Percentiles rank a stretch among this genome's conserved stretches.
These are phyloP conservation scores for Hemisphaericaspora nanyangensis DNA, from an alignment of 805 yeast genomes.

Conservation along the genomic window DNA sequence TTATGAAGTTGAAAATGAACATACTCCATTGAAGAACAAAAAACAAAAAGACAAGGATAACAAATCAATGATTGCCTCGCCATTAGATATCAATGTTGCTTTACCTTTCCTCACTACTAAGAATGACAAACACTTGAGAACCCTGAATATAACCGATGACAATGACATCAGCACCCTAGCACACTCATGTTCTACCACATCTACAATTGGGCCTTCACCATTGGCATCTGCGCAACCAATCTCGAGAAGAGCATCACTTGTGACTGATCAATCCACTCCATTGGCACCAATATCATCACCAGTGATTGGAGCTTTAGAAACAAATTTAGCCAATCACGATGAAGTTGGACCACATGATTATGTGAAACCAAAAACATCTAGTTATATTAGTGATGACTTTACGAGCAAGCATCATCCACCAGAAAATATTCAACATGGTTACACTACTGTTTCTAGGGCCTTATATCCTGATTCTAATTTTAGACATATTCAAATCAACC, in stretches of 20 bases:
- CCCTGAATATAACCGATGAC: constrained; percentile 14
- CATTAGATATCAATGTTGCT: constrained; percentile 41
- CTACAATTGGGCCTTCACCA: constrained; percentile 9
- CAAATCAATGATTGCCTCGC: constrained; percentile 36
- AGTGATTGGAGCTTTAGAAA: constrained; percentile 36
- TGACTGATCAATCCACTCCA: constrained; percentile 8
- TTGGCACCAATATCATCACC: constrained; percentile 15
- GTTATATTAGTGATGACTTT: constrained; percentile 26
- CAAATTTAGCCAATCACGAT: constrained; percentile 30
- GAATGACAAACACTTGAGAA: constrained; percentile 27
- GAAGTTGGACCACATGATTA: constrained; percentile 10
- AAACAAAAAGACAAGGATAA: constrained; percentile 1
- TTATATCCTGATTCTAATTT: constrained; percentile 64
- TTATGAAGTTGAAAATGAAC: constrained; percentile 31
- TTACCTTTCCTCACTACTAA: constrained; percentile 41
- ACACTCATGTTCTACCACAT: too few relatives aligned
- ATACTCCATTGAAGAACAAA: neutral
- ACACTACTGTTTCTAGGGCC: constrained; percentile 32
- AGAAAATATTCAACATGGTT: constrained; percentile 33
- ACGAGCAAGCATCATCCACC: constrained; percentile 7
- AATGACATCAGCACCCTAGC: too few relatives aligned
- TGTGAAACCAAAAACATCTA: constrained; percentile 27
- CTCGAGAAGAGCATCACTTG: constrained; percentile 26
- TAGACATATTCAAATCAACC: constrained; percentile 59
- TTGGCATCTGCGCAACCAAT: constrained; percentile 5